These are phyloP conservation scores for Arabidopsis arenosa DNA, from an alignment of 345 rosid species.

Conservation along the genomic window DNA sequence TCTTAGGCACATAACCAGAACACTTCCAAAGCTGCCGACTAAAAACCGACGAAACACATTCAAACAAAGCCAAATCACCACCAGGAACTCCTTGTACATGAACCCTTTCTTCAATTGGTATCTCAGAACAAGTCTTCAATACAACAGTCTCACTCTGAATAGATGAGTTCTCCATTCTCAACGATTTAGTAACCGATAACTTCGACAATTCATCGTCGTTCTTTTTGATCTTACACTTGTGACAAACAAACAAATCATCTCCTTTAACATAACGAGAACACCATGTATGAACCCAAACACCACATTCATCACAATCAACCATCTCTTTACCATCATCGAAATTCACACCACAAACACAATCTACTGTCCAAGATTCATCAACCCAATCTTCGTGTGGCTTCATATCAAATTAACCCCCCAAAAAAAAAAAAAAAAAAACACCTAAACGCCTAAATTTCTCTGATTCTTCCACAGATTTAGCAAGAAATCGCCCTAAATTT, in stretches of 20 bases:
- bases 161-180: conserved; percentile 56
- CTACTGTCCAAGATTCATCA: conserved; percentile 96
- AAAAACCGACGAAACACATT: conserved; percentile 66
- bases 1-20: conserved; percentile 85
- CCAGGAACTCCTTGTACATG: conserved; percentile 94
- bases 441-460: conserved; percentile 9
- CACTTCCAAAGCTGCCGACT: conserved; percentile 84
- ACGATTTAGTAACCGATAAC: conserved; percentile 65
- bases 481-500: conserved; percentile 7
- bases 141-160: conserved; percentile 37
- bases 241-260: conserved; percentile 80
- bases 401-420: conserved; percentile 36
- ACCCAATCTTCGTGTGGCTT: conserved; percentile 90
- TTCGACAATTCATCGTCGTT: conserved; percentile 69
- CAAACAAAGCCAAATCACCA: conserved; percentile 74
- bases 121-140: conserved; percentile 61
- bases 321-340: conserved; percentile 98
- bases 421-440: neutral
- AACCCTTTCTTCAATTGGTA: conserved; percentile 84
- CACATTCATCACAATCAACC: conserved; percentile 98
- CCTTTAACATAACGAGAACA: conserved; percentile 88
- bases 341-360: conserved; percentile 89
- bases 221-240: conserved; percentile 72
- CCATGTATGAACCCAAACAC: conserved; percentile 98
- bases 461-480: neutral